A percentile compares a stretch with the other conserved stretches of the same genome.
phyloP scores from a whole-genome alignment of 2,329 filamentous ascomycete species.

The Pestalotiopsis fici region DNA sequence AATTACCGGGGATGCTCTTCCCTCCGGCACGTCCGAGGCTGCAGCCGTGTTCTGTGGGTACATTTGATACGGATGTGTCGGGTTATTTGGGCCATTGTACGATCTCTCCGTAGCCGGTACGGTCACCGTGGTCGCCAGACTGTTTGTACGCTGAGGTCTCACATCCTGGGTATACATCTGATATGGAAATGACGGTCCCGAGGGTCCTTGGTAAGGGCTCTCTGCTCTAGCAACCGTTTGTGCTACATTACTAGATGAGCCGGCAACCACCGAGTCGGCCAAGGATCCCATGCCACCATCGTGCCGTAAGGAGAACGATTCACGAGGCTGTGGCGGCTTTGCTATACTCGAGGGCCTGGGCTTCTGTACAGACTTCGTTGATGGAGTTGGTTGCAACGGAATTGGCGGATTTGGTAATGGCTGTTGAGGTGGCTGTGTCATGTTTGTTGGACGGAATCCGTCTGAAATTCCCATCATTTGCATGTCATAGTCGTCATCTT shows the following conservation, averaged over 20 bases:
- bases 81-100: slow-evolving; percentile 62
- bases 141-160: slow-evolving; percentile 50
- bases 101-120: slow-evolving; percentile 58
- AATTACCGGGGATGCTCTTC: slow-evolving; percentile 43
- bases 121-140: slow-evolving; percentile 73
- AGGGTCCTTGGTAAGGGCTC: slow-evolving; percentile 69
- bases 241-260: slow-evolving; percentile 33
- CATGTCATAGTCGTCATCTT: slow-evolving; percentile 51
- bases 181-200: slow-evolving; percentile 81
- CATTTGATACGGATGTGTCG: slow-evolving; percentile 83
- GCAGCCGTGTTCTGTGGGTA: slow-evolving; percentile 78
- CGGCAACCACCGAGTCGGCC: slow-evolving; percentile 20
- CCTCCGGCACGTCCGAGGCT: slow-evolving; percentile 45
- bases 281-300: slow-evolving; percentile 43
- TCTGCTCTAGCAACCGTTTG: slow-evolving; percentile 37
- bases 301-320: slow-evolving; percentile 53
- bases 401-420: slow-evolving; percentile 19
- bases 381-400: slow-evolving; percentile 20
- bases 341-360: slow-evolving; percentile 55
- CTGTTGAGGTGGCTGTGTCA: slow-evolving; percentile 16
- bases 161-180: slow-evolving; percentile 80
- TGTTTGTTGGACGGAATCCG: slow-evolving; percentile 29
- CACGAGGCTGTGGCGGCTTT: slow-evolving; percentile 50
- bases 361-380: slow-evolving; percentile 18
- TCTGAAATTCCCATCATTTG: slow-evolving; percentile 50